Conservation (phyloP, 192 early-diverging fungal species). For the Diversispora epigaea region DNA sequence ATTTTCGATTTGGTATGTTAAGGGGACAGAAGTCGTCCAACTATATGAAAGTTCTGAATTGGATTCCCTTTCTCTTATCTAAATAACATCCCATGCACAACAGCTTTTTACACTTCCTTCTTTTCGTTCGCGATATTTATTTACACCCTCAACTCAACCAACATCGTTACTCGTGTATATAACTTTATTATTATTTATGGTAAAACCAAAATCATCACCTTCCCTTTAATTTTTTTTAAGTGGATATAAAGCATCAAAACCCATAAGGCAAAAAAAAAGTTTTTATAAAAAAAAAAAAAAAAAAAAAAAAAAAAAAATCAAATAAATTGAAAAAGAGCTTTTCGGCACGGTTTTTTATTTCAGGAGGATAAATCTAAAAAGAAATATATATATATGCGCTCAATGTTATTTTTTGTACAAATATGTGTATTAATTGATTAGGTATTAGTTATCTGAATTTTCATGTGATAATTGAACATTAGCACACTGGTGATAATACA, state of each 20-base stretch:
- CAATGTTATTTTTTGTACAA: too few species aligned
- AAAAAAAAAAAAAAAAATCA: background rate
- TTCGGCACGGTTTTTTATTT: conserved; percentile 20
- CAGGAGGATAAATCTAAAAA: conserved; percentile 14
- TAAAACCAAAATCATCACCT: background rate
- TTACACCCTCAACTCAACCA: background rate
- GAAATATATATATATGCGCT: too few species aligned
- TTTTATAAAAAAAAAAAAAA: background rate
- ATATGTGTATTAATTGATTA: too few species aligned
- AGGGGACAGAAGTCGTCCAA: background rate
- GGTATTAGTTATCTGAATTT: too few species aligned
- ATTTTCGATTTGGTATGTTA: background rate
- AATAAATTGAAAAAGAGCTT: background rate
- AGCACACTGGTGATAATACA: too few species aligned
- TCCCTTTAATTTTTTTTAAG: conserved; percentile 6
- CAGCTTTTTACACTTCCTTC: background rate
- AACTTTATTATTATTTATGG: background rate
- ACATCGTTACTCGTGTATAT: background rate
- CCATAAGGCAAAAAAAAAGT: conserved; percentile 5
- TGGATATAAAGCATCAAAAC: background rate
- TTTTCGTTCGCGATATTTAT: background rate
- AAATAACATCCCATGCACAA: background rate
- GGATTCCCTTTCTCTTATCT: background rate
- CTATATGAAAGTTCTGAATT: background rate
- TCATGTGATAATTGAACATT: too few species aligned